phyloP scores from a whole-genome alignment of 2,329 filamentous ascomycete species.

The Aureobasidium namibiae region DNA sequence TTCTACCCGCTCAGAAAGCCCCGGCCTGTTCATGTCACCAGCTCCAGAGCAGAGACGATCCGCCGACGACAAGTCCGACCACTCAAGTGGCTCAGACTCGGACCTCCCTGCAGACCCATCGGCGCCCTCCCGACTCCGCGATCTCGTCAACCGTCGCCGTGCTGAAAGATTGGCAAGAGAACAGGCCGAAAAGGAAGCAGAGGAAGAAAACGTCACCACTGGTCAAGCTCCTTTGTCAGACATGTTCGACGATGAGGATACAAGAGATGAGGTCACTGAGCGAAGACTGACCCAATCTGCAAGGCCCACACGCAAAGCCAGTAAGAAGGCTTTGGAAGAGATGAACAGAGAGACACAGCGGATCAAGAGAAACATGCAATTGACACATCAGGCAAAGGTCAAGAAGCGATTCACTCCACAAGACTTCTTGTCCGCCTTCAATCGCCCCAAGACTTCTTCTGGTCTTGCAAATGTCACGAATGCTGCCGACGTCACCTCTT shows the following conservation, averaged over 20 bases:
- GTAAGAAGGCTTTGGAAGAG: slow-evolving; percentile 89
- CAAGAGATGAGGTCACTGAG: slow-evolving; percentile 44
- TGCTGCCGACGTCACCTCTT: slow-evolving; percentile 23
- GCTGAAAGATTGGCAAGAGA: slow-evolving; percentile 62
- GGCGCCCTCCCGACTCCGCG: slow-evolving; percentile 49
- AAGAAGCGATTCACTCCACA: slow-evolving; percentile 84
- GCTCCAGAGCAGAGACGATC: not conserved
- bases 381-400: slow-evolving; percentile 76
- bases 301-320: slow-evolving; percentile 72
- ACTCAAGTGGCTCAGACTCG: slow-evolving; percentile 18
- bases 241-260: slow-evolving; percentile 33
- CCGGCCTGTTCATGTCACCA: slow-evolving; percentile 11
- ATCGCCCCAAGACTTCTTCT: slow-evolving; percentile 9
- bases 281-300: slow-evolving; percentile 55
- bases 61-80: not conserved
- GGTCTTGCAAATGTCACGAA: slow-evolving; percentile 38
- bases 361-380: slow-evolving; percentile 79
- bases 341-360: slow-evolving; percentile 94
- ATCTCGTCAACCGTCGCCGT: slow-evolving; percentile 65
- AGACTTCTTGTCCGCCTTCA: slow-evolving; percentile 72
- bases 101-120: slow-evolving; percentile 31
- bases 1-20: slow-evolving; percentile 2
- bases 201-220: slow-evolving; percentile 23
- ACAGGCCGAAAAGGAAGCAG: slow-evolving; percentile 40
- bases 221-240: slow-evolving; percentile 14